phyloP scores from a whole-genome alignment of 768 basidiomycete species.

The Lactarius indigo region DNA sequence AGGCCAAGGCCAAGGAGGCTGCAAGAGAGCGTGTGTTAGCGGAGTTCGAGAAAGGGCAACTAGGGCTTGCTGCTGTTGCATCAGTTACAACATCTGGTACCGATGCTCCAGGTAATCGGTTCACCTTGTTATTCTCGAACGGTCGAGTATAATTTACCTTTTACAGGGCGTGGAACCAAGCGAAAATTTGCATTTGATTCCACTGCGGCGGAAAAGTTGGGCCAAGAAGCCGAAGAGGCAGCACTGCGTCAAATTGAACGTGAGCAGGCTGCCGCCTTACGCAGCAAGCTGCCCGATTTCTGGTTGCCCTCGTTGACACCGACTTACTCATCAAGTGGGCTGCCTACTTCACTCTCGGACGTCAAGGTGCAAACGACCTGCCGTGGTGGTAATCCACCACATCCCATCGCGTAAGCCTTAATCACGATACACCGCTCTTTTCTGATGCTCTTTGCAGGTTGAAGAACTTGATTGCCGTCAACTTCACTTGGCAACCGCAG shows the following conservation, averaged over 20 bases:
- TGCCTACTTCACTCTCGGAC: conserved; percentile 65
- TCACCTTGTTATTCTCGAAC: conserved; percentile 26
- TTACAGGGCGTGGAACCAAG: conserved; percentile 58
- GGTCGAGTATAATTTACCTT: neutral
- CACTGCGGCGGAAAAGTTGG: conserved; percentile 63
- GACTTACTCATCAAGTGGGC: conserved; percentile 60
- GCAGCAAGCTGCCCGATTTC: conserved; percentile 90
- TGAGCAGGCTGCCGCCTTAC: conserved; percentile 82
- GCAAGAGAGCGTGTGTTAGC: conserved; percentile 85
- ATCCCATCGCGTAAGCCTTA: conserved; percentile 66
- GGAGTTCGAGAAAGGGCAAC: conserved; percentile 88
- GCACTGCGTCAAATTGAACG: conserved; percentile 79
- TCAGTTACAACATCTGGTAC: conserved; percentile 41
- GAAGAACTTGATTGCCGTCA: conserved; percentile 78
- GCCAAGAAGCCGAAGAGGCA: conserved; percentile 82
- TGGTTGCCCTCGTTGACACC: conserved; percentile 96
- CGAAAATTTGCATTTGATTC: conserved; percentile 85
- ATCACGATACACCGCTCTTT: conserved; percentile 5
- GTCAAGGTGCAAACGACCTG: conserved; percentile 89
- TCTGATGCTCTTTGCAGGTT: conserved; percentile 46
- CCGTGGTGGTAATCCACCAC: conserved; percentile 72
- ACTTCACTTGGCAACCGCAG: conserved; percentile 58
- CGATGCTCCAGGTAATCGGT: conserved; percentile 36
- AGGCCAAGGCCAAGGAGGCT: conserved; percentile 57
- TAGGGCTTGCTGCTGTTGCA: conserved; percentile 55